A percentile compares a stretch with the other conserved stretches of the same genome.
phyloP scores from a whole-genome alignment of 306 rosid genomes.

The Crataegus laevigata region DNA sequence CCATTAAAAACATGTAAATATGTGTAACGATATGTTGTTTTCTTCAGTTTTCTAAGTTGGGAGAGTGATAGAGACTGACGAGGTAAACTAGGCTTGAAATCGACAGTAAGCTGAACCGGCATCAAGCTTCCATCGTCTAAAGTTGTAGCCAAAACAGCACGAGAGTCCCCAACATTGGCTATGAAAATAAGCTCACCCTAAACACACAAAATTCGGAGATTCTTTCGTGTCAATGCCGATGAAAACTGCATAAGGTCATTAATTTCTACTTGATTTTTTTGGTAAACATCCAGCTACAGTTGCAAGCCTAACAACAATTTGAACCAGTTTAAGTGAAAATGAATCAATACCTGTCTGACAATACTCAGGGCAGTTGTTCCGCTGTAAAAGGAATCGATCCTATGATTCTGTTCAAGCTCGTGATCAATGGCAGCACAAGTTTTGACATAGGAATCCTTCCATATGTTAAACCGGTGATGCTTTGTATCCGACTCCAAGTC shows the following conservation, averaged over 20 bases:
- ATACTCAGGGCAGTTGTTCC: conserved; percentile 88
- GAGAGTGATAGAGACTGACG: conserved; percentile 42
- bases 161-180: conserved; percentile 93
- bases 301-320: background rate
- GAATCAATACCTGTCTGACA: conserved; percentile 67
- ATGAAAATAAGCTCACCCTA: conserved; percentile 66
- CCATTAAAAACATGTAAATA: background rate
- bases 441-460: conserved; percentile 76
- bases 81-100: conserved; percentile 93
- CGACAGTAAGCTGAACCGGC: conserved; percentile 71
- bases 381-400: conserved; percentile 68
- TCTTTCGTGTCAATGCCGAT: background rate
- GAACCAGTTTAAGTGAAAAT: background rate
- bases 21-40: background rate
- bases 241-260: background rate
- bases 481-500: conserved; percentile 37
- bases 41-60: background rate
- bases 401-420: conserved; percentile 59
- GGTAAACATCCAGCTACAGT: background rate
- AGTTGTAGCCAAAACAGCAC: conserved; percentile 78
- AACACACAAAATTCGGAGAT: background rate
- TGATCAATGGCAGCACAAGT: conserved; percentile 80
- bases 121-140: conserved; percentile 61
- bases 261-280: background rate
- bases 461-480: conserved; percentile 44